Evolutionary conservation across 2,329 filamentous ascomycete species (phyloP).

Genomic region (Neofusicoccum cordaticola): DNA sequence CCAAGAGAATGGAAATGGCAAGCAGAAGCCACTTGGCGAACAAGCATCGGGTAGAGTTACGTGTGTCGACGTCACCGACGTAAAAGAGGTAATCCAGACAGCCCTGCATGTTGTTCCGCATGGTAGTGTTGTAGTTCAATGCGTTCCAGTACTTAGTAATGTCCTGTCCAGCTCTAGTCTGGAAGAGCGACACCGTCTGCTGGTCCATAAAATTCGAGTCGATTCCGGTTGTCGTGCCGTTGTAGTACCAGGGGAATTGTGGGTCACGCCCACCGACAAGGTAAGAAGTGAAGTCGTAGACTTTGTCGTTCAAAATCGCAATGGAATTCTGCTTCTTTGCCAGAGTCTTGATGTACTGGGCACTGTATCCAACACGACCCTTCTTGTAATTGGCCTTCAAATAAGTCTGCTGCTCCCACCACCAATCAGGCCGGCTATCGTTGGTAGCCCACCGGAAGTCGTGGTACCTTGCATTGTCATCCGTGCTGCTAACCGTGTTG

Average conservation of each 20-base stretch:
- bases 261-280: slow-evolving; percentile 65
- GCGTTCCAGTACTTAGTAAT: slow-evolving; percentile 79
- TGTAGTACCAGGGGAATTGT: slow-evolving; percentile 32
- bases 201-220: slow-evolving; percentile 79
- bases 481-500: slow-evolving; percentile 61
- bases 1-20: slow-evolving; percentile 76
- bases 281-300: slow-evolving; percentile 91
- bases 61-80: slow-evolving; percentile 84
- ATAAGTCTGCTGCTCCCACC: slow-evolving; percentile 78
- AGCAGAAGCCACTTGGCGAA: slow-evolving; percentile 90
- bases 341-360: slow-evolving; percentile 71
- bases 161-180: slow-evolving; percentile 71
- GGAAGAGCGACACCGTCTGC: slow-evolving; percentile 73
- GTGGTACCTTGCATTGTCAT: slow-evolving; percentile 78
- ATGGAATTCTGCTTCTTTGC: slow-evolving; percentile 65
- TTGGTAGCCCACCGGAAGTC: slow-evolving; percentile 86
- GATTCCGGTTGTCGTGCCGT: slow-evolving; percentile 3
- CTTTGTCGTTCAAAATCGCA: slow-evolving; percentile 71
- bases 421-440: slow-evolving; percentile 86
- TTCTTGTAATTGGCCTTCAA: slow-evolving; percentile 79
- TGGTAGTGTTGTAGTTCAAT: slow-evolving; percentile 56
- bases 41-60: slow-evolving; percentile 78
- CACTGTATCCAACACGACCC: slow-evolving; percentile 80
- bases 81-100: slow-evolving; percentile 96
- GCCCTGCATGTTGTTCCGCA: slow-evolving; percentile 67